phyloP scores from a whole-genome alignment of 1,284 basidiomycete species.

The Ceratobasidium sp. region DNA sequence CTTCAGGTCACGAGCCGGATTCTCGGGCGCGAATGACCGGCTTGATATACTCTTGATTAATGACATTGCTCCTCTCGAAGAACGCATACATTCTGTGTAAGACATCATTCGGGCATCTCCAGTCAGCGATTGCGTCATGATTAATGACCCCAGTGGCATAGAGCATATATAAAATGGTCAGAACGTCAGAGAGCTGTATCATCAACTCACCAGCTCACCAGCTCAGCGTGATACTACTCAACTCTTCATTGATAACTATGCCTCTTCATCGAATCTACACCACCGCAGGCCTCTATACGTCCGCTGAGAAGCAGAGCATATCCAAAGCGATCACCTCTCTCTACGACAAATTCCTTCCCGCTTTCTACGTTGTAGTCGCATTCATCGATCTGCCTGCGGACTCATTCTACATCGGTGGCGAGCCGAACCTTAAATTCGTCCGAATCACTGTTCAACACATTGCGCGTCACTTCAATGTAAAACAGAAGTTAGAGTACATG shows the following conservation, averaged over 20 bases:
- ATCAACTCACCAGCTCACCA: background rate
- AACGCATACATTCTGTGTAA: too few species aligned
- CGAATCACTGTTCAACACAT: conserved; percentile 23
- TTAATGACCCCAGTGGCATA: too few species aligned
- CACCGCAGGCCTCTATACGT: conserved; percentile 15
- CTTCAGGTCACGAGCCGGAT: too few species aligned
- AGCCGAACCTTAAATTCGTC: conserved; percentile 10
- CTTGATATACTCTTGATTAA: too few species aligned
- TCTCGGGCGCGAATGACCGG: too few species aligned
- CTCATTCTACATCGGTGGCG: conserved; percentile 32
- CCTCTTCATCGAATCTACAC: conserved; percentile 40
- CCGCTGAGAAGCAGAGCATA: conserved; percentile 12
- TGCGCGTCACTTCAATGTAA: conserved; percentile 3
- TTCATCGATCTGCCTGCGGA: conserved; percentile 25
- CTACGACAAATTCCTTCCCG: background rate
- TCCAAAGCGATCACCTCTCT: conserved; percentile 19
- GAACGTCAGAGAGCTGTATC: too few species aligned
- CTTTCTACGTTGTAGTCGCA: conserved; percentile 27
- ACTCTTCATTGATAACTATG: conserved; percentile 1
- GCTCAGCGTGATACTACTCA: too few species aligned
- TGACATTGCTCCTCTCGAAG: too few species aligned
- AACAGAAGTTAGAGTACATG: conserved; percentile 20
- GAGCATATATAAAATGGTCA: too few species aligned
- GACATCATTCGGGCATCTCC: too few species aligned
- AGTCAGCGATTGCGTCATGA: too few species aligned